Evolutionary conservation across 768 basidiomycete species (phyloP).

Genomic region (Lactifluus subvellereus): DNA sequence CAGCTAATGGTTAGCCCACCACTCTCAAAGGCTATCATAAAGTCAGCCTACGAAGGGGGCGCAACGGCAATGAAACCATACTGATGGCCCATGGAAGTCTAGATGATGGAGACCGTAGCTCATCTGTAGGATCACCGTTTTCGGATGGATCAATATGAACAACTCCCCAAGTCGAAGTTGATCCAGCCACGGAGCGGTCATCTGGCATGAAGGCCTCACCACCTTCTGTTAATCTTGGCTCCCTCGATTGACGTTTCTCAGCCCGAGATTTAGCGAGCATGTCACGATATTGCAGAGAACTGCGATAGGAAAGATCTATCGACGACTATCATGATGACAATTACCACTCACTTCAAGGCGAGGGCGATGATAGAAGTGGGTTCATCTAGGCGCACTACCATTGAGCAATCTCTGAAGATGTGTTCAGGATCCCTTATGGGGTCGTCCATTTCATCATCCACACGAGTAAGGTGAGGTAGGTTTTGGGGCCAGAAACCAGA

Average conservation of each 20-base stretch:
- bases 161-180: conserved; percentile 88
- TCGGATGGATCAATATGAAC: conserved; percentile 75
- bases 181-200: conserved; percentile 74
- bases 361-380: conserved; percentile 97
- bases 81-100: conserved; percentile 79
- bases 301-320: conserved; percentile 29
- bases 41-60: conserved; percentile 12
- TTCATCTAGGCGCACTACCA: conserved; percentile 94
- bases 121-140: conserved; percentile 64
- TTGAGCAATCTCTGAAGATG: conserved; percentile 89
- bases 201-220: conserved; percentile 92
- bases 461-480: conserved; percentile 45
- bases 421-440: conserved; percentile 79
- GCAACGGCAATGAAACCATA: conserved; percentile 34
- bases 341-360: conserved; percentile 65
- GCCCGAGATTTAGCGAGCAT: conserved; percentile 72
- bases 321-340: neutral
- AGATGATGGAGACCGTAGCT: conserved; percentile 67
- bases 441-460: conserved; percentile 58
- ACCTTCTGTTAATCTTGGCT: conserved; percentile 50
- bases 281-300: conserved; percentile 78
- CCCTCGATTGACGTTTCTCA: conserved; percentile 63
- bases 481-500: conserved; percentile 77
- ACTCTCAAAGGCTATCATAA: conserved; percentile 72
- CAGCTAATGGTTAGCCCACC: conserved; percentile 88